A percentile compares a stretch with the other conserved stretches of the same genome.
Conservation (phyloP, 305 asterid species). For the Fraxinus angustifolia region DNA sequence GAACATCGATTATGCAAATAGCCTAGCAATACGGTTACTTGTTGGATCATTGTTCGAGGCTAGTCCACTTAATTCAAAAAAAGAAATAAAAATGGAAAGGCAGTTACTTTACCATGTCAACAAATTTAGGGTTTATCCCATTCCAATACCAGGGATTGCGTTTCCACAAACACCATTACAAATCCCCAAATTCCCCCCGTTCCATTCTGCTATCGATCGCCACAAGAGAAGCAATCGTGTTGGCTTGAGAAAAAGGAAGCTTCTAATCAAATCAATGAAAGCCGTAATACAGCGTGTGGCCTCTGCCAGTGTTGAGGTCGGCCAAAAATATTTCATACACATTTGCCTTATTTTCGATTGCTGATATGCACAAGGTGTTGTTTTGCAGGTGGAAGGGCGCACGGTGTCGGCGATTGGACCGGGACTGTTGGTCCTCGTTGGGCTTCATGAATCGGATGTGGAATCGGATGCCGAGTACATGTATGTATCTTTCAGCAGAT, state of each 20-base stretch:
- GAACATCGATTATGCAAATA: too few species aligned
- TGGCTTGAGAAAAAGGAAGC: neutral
- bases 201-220: neutral
- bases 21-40: neutral
- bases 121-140: neutral
- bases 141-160: neutral
- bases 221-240: neutral
- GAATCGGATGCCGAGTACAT: constrained; percentile 45
- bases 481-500: constrained; percentile 20
- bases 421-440: constrained; percentile 48
- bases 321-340: neutral
- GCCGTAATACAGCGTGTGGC: constrained; percentile 50
- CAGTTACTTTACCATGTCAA: neutral
- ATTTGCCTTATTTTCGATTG: neutral
- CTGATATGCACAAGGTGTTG: neutral
- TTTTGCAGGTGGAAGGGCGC: constrained; percentile 42
- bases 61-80: neutral
- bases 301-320: constrained; percentile 53
- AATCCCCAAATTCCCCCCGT: neutral
- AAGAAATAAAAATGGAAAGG: neutral
- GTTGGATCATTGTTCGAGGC: too few species aligned
- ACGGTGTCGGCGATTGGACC: constrained; percentile 42
- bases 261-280: constrained; percentile 35
- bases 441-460: constrained; percentile 38
- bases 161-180: neutral